phyloP scores from a whole-genome alignment of 2,329 filamentous ascomycete genomes.

The Huntiella abstrusa region DNA sequence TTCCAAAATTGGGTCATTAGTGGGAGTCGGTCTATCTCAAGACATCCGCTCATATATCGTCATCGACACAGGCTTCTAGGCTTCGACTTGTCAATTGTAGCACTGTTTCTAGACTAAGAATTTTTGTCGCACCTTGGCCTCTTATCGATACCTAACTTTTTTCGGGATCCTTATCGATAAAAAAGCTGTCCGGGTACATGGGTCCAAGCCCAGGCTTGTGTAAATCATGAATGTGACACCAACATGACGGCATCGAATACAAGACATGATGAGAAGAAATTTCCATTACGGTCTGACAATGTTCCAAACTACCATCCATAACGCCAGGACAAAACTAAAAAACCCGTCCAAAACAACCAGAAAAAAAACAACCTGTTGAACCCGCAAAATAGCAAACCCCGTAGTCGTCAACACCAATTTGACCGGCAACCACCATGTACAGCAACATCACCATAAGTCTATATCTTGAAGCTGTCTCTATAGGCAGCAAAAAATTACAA shows the following conservation, averaged over 20 bases:
- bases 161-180: slow-evolving; percentile 4
- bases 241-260: not conserved
- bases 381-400: not conserved
- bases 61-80: not conserved
- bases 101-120: slow-evolving; percentile 1
- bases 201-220: not conserved
- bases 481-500: not conserved
- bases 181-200: not conserved
- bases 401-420: not conserved
- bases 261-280: not conserved
- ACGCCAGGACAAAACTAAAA: slow-evolving; percentile 10
- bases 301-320: slow-evolving; percentile 9
- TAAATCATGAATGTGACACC: not conserved
- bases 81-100: too few species aligned
- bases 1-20: too few species aligned
- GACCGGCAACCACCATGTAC: not conserved
- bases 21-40: not conserved
- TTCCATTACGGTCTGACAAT: slow-evolving; percentile 10
- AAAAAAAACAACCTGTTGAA: not conserved
- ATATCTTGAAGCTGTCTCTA: not conserved
- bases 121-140: slow-evolving; percentile 7
- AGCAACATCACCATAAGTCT: not conserved
- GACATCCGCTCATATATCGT: not conserved
- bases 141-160: slow-evolving; percentile 10
- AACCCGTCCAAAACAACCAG: slow-evolving; percentile 6